Evolutionary conservation across 225 moss, liverwort and hornwort genomes (phyloP), one percentile per base, ranked within the genome.

Genomic region (Polytrichum commune): DNA sequence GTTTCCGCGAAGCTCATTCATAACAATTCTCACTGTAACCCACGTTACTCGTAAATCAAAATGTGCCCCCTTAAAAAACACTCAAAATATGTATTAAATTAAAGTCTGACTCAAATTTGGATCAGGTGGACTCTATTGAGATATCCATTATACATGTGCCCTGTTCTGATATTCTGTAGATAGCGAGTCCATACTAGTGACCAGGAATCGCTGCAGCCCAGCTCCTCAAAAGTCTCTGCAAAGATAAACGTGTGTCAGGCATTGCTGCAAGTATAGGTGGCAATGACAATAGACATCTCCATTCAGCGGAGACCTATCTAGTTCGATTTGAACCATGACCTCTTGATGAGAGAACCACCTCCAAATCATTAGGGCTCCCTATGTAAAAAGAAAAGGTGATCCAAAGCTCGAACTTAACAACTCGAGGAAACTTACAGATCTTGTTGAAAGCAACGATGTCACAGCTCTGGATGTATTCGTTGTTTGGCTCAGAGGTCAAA

Each of bases 371-470:
- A 5, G 22, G 20, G 19, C 22, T 20, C 57, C 20, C 20, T 58
- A 0, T 9, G 2, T 8, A 0, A 5, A 20, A 58, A n/a, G 6
- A 58, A 46, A 1, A 46, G 46, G 4, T 46, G 46, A 16, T 16
- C 16, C 4, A 46, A 16, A 10, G 4, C 13, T 46, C 46, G 13
- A 16, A 46, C 1, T 13, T 16, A 46, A 46, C 13, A 58, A 20
- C 8, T 22, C 6, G 7, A 58, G 16, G 3, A 24, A 24, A 76
- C 96, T 90, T 65, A 92, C 90, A 93, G 70, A 97, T 97, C 77
- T 97, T 97, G 83, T 97, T 97, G 82, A 97, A 97, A 3, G 96
- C 93, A 67, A 86, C 93, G 27, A 97, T 93, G 61, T 96, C 93
- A 67, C 93, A 96, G 74, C 90, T 90, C 92, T 96, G 96, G 54